phyloP scores from a whole-genome alignment of 345 rosid species.

The Xanthoceras sorbifolium region DNA sequence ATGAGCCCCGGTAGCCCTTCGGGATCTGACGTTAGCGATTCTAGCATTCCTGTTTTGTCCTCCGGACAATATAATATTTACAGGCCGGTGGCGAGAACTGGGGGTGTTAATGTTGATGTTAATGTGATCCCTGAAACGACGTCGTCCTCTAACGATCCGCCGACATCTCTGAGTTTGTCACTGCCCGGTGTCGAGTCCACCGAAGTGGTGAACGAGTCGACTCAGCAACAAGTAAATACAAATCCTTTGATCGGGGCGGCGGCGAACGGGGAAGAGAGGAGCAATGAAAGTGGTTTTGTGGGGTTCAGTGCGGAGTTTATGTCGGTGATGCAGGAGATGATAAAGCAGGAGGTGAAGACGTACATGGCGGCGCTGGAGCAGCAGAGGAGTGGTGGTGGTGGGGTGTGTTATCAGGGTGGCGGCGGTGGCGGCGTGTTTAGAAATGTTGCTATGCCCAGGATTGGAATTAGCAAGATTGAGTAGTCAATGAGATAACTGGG shows the following conservation, averaged over 20 bases:
- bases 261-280: conserved; percentile 27
- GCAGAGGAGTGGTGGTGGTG: conserved; percentile 39
- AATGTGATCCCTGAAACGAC: conserved; percentile 39
- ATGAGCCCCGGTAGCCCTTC: conserved; percentile 78
- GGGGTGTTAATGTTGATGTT: conserved; percentile 37
- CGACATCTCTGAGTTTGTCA: conserved; percentile 68
- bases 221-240: conserved; percentile 1
- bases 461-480: conserved; percentile 61
- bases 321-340: conserved; percentile 93
- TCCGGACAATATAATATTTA: conserved; percentile 33
- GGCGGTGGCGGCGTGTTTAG: conserved; percentile 58
- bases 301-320: conserved; percentile 71
- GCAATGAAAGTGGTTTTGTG: conserved; percentile 26
- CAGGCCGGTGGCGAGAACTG: conserved; percentile 58
- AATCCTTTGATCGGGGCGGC: conserved; percentile 13
- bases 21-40: conserved; percentile 80
- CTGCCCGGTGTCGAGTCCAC: conserved; percentile 58
- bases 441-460: conserved; percentile 51
- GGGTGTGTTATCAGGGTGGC: conserved; percentile 54
- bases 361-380: conserved; percentile 68
- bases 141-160: conserved; percentile 55
- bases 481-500: conserved; percentile 27
- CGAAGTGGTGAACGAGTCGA: conserved; percentile 46
- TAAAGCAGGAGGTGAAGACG: conserved; percentile 76
- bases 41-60: conserved; percentile 49